Conservation (phyloP, 73 alveolate genomes). For the Paramecium primaurelia region DNA sequence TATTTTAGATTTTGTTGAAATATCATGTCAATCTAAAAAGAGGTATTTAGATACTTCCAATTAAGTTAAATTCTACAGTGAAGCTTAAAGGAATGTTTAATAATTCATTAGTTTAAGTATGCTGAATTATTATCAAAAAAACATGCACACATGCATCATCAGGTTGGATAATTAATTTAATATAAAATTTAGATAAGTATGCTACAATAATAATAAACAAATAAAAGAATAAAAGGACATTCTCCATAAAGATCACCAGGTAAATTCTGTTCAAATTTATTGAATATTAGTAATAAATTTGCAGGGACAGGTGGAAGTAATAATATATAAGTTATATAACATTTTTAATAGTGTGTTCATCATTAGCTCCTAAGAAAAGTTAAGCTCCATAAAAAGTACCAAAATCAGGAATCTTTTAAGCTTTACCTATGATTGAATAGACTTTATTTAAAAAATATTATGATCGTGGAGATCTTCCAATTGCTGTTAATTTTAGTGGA, state of each 20-base stretch:
- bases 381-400: slow-evolving; percentile 47
- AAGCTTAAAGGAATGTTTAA: too few relatives aligned
- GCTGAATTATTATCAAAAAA: too few relatives aligned
- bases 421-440: slow-evolving; percentile 56
- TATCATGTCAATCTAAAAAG: too few relatives aligned
- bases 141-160: too few relatives aligned
- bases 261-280: slow-evolving; percentile 47
- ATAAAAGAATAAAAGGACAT: not conserved
- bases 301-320: slow-evolving; percentile 65
- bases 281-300: slow-evolving; percentile 54
- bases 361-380: slow-evolving; percentile 57
- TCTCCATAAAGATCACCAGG: slow-evolving; percentile 40
- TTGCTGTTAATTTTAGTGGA: slow-evolving; percentile 78
- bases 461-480: slow-evolving; percentile 88
- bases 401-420: slow-evolving; percentile 55
- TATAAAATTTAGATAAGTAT: not conserved
- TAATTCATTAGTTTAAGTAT: too few relatives aligned
- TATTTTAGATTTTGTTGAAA: too few relatives aligned
- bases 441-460: slow-evolving; percentile 77
- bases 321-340: not conserved
- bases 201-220: not conserved
- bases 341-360: slow-evolving; percentile 16
- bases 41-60: too few relatives aligned
- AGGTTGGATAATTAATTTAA: not conserved
- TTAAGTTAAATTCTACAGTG: too few relatives aligned